Evolutionary conservation across 768 basidiomycete genomes (phyloP), one percentile per base, ranked within the genome.

Genomic region (Chalciporus piperatus): DNA sequence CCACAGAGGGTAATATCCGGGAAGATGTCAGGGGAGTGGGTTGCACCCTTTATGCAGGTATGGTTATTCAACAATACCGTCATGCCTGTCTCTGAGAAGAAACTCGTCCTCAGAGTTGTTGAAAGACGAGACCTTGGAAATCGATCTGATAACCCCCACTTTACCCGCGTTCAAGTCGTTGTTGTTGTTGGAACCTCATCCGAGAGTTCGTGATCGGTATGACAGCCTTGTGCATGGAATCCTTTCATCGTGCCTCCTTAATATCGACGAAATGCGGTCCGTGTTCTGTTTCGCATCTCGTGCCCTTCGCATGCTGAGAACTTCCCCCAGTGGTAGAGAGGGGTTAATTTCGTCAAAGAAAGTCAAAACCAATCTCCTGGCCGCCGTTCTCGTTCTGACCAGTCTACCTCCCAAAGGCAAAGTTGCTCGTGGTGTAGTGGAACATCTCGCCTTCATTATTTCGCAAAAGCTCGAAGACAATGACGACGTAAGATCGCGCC

Each of bases 191-290:
- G 67, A 70, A 1, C 53, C 67, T 41, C 68, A 74, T 19, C 56
- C 73, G 16, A 74, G 75, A 41, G 76, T 70, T 14, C 70, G 70
- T 37, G 78, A 80, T 19, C 74, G 77, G 50, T 91, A 84, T 59
- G 76, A 75, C 13, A 77, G 77, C 6, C 65, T 87, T 14, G 70
- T 90, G 0, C 88, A 96, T 62, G 89, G 90, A 17, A 68, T 97
- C 17, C 71, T 98, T n/a, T 95, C 92, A 0, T 79, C 86, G 0
- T 93, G 91, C 62, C 70, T 98, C 30, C 73, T 85, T 43, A 89
- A 96, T 62, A 77, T 98, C 20, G 95, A 98, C 61, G 89, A 86
- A 54, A 93, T 97, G 87, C 81, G 93, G 93, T 93, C 45, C 3
- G 30, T 53, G 84, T 55, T 70, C 41, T 45, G 23, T 52, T 28